These are phyloP conservation scores for Nakazawaea ishiwadae DNA, from an alignment of 805 yeast genomes.

Conservation along the genomic window DNA sequence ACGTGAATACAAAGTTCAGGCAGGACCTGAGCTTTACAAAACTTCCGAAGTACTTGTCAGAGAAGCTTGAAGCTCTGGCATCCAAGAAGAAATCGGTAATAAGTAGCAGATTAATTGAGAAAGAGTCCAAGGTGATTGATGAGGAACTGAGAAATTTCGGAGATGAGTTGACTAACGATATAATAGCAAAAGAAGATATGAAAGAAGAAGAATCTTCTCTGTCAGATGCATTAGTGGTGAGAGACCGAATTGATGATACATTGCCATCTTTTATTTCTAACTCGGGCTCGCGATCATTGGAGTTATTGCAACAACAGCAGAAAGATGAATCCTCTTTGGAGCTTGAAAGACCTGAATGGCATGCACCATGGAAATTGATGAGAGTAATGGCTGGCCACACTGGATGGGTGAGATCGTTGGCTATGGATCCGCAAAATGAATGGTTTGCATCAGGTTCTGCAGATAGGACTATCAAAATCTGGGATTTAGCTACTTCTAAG, in stretches of 20 bases:
- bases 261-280: constrained; percentile 14
- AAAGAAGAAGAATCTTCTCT: neutral
- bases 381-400: constrained; percentile 82
- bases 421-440: constrained; percentile 80
- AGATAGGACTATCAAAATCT: constrained; percentile 83
- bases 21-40: constrained; percentile 12
- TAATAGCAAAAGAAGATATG: neutral
- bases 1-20: constrained; percentile 27
- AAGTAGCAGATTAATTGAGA: too few relatives aligned
- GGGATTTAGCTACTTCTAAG: constrained; percentile 78
- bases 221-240: too few relatives aligned
- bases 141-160: constrained; percentile 14
- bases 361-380: constrained; percentile 66
- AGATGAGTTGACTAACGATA: constrained; percentile 19
- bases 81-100: constrained; percentile 11
- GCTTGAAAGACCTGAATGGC: constrained; percentile 31
- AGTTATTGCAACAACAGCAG: constrained; percentile 17
- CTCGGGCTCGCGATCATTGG: constrained; percentile 20
- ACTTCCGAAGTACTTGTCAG: constrained; percentile 26
- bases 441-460: constrained; percentile 93
- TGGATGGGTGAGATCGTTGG: constrained; percentile 87
- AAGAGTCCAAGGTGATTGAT: too few relatives aligned
- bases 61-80: constrained; percentile 17
- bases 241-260: too few relatives aligned
- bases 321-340: constrained; percentile 12